These are phyloP conservation scores for Eragrostis curvula DNA, from an alignment of 176 grass and related monocot species.

Conservation along the genomic window DNA sequence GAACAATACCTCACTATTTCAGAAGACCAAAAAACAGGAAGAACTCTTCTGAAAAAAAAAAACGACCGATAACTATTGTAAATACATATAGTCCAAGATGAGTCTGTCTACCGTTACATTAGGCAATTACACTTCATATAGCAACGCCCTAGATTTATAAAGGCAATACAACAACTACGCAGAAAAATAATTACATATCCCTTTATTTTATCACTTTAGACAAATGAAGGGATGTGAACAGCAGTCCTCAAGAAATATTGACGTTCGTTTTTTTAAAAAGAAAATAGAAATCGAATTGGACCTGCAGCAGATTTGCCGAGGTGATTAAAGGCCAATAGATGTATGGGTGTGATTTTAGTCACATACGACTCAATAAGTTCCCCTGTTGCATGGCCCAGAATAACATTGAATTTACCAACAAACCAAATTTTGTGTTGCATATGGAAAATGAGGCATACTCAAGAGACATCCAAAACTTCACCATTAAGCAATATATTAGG, in stretches of 20 bases:
- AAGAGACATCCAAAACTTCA: too few species aligned
- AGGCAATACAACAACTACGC: too few species aligned
- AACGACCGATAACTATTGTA: slow-evolving; percentile 26
- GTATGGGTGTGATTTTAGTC: slow-evolving; percentile 70
- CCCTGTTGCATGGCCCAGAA: slow-evolving; percentile 49
- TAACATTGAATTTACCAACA: not conserved
- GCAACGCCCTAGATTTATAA: not conserved
- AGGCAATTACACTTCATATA: not conserved
- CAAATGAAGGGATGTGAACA: slow-evolving; percentile 30
- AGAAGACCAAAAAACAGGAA: not conserved
- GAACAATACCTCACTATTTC: too few species aligned
- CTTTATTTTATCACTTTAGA: not conserved
- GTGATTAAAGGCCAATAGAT: slow-evolving; percentile 79
- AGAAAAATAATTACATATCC: not conserved
- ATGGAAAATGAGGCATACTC: too few species aligned
- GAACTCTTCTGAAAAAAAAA: not conserved
- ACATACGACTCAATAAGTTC: slow-evolving; percentile 95
- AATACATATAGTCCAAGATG: slow-evolving; percentile 31
- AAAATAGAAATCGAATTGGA: too few species aligned
- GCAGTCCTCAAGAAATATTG: slow-evolving; percentile 9
- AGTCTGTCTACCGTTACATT: slow-evolving; percentile 1
- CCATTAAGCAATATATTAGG: too few species aligned
- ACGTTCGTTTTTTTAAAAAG: too few species aligned
- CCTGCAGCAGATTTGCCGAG: slow-evolving; percentile 80
- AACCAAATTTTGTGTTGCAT: too few species aligned